Base-by-base conservation (phyloP, 106 monocot species). In the Dendrobium catenatum region DNA sequence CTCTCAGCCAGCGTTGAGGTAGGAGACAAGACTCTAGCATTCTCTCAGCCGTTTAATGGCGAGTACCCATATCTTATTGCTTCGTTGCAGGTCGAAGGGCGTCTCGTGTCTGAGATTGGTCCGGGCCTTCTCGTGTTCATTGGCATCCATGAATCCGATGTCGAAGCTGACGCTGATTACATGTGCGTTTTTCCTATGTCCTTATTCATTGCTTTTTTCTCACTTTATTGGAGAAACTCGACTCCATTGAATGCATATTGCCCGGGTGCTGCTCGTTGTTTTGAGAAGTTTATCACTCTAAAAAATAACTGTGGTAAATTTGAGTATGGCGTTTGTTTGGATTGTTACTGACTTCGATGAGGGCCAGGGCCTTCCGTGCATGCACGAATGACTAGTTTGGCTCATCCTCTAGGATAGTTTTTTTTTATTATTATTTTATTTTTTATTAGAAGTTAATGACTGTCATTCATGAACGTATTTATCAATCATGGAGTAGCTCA, bases 1-100 rank as follows among this genome's bases (percentile, higher is more conserved):
- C 72, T 85, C 61, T 96, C 94, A 47, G 94, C 96, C 68, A 87
- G 90, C 80, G 96, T 96, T 51, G 96, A 96, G 94, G 96, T 96
- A 18, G 17, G 64, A 0, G 40, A 22, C 41, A 9, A 9, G 26
- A 0, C 19, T 59, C 2, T 6, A 5, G 40, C 1, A n/a, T 68
- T 77, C 26, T 11, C 78, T 59, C 49, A 18, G 27, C 76, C 51
- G 27, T 49, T 4, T 13, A 49, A 5, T 49, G 10, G 7, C 22
- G 10, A 41, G 10, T 54, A 2, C 8, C 27, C 8, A 19, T 17
- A 3, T 6, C 27, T 79, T n/a, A 33, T 22, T 15, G 31, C 64
- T 24, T 41, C 43, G 26, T 76, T 76, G 80, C 81, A 94, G 94
- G 91, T 92, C 73, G 96, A 96, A 33, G 94, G 88, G 74, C 87